Evolutionary conservation across 768 basidiomycete genomes (phyloP).

Genomic region (Thelephora aurantiotincta): DNA sequence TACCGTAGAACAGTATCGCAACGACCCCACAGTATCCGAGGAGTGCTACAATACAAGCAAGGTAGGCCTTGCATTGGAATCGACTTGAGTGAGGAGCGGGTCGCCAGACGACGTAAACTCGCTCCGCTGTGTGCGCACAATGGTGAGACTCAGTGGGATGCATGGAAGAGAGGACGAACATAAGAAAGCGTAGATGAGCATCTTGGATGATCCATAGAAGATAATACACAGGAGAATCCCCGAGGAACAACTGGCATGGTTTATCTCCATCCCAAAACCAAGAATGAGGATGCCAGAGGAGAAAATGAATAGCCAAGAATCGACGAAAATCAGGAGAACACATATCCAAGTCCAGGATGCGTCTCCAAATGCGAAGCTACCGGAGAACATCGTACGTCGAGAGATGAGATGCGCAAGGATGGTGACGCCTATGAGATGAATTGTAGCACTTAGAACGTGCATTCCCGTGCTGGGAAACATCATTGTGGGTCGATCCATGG

Average conservation of each 20-base stretch:
- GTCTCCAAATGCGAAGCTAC: too few species aligned
- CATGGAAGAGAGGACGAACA: constrained; percentile 10
- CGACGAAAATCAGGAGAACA: too few species aligned
- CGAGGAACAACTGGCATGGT: constrained; percentile 21
- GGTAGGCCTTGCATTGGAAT: constrained; percentile 26
- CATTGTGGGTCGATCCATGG: too few species aligned
- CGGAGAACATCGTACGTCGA: too few species aligned
- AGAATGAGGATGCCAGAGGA: constrained; percentile 24
- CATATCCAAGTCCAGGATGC: too few species aligned
- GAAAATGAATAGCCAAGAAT: too few species aligned
- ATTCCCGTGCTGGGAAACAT: too few species aligned
- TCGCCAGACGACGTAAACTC: constrained; percentile 32
- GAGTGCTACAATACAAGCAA: constrained; percentile 4
- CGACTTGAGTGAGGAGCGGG: constrained; percentile 18
- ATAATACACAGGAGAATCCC: constrained; percentile 30
- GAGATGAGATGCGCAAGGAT: too few species aligned
- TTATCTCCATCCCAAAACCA: constrained; percentile 28
- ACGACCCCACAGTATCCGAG: too few species aligned
- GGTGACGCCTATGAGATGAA: too few species aligned
- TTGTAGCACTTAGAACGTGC: too few species aligned
- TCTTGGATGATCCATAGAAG: constrained; percentile 27
- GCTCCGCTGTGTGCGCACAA: constrained; percentile 21
- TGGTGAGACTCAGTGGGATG: not conserved
- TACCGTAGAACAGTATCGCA: too few species aligned
- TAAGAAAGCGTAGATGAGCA: constrained; percentile 34